Evolutionary conservation across 1,139 yeast genomes (phyloP).

Genomic region (Arxiozyma telluris): DNA sequence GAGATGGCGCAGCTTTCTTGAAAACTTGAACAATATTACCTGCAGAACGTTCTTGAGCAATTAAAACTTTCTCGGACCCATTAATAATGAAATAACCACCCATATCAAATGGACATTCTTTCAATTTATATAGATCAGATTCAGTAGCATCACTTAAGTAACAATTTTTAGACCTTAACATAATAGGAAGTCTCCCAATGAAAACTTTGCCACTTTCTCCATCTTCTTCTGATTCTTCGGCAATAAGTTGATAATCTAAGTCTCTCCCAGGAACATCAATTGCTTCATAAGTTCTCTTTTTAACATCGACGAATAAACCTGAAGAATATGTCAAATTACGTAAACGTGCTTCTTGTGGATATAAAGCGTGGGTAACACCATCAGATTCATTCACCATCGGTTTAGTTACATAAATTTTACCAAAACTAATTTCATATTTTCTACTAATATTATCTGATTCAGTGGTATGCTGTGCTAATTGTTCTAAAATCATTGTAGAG

Average conservation of each 20-base stretch:
- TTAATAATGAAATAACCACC: slow-evolving; percentile 98
- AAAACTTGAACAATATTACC: slow-evolving; percentile 98
- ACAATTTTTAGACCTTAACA: slow-evolving; percentile 95
- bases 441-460: slow-evolving; percentile 83
- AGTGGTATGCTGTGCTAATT: slow-evolving; percentile 94
- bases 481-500: slow-evolving; percentile 85
- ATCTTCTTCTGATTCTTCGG: slow-evolving; percentile 38
- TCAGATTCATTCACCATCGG: slow-evolving; percentile 99
- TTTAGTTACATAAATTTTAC: slow-evolving; percentile 89
- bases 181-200: slow-evolving; percentile 95
- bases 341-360: slow-evolving; percentile 96
- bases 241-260: slow-evolving; percentile 56
- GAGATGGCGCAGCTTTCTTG: slow-evolving; percentile 95
- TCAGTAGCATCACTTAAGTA: slow-evolving; percentile 87
- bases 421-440: slow-evolving; percentile 91
- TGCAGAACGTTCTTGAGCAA: slow-evolving; percentile 97
- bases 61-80: slow-evolving; percentile 95
- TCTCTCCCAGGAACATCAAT: slow-evolving; percentile 65
- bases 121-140: slow-evolving; percentile 86
- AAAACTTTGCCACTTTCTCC: slow-evolving; percentile 74
- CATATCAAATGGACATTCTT: slow-evolving; percentile 98
- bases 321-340: slow-evolving; percentile 94
- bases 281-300: slow-evolving; percentile 78
- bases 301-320: slow-evolving; percentile 92
- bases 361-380: slow-evolving; percentile 97